Evolutionary conservation across 441 rosid species (phyloP).

Genomic region (Eugenia klotzschiana): DNA sequence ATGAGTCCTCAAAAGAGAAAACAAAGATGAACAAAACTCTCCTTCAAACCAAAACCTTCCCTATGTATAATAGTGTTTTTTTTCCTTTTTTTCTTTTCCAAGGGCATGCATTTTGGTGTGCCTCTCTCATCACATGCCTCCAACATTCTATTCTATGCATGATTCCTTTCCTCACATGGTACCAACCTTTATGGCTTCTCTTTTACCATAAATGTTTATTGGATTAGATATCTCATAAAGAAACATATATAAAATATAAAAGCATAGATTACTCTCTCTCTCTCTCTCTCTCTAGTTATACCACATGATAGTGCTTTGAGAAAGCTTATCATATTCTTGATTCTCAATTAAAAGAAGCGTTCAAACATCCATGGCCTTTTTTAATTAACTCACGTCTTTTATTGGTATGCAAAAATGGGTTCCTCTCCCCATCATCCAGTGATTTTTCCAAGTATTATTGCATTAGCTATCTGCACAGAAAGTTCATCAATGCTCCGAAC

Average conservation of each 20-base stretch:
- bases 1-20: background rate
- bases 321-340: background rate
- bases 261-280: background rate
- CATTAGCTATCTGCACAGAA: background rate
- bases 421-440: background rate
- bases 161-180: slow-evolving; percentile 28
- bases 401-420: background rate
- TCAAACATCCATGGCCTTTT: background rate
- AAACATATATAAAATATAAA: background rate
- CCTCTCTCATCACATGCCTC: slow-evolving; percentile 19
- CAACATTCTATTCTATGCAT: slow-evolving; percentile 14
- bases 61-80: background rate
- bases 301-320: background rate
- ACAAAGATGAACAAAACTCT: background rate
- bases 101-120: background rate
- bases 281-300: background rate
- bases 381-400: background rate
- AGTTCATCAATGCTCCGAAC: slow-evolving; percentile 1
- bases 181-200: background rate
- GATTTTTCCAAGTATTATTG: background rate
- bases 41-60: slow-evolving; percentile 5
- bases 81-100: background rate
- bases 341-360: background rate
- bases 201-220: background rate
- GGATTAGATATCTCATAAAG: background rate